Conservation (phyloP, 2,329 filamentous ascomycete species). For the Stachybotrys chlorohalonatus region DNA sequence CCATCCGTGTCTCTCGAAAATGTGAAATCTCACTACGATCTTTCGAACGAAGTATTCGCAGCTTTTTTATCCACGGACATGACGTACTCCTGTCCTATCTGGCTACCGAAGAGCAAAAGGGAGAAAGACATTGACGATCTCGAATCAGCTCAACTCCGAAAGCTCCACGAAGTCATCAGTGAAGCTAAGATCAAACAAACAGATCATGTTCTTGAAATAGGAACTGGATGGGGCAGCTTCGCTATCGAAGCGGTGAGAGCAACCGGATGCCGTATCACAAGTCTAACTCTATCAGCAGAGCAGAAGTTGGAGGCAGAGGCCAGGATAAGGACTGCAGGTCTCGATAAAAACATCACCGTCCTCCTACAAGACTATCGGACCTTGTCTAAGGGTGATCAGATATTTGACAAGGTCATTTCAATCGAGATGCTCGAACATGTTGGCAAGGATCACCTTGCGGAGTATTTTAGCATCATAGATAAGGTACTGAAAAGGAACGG, state of each 20-base stretch:
- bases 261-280: conserved; percentile 61
- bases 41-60: conserved; percentile 68
- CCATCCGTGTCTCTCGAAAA: conserved; percentile 53
- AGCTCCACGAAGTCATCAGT: conserved; percentile 56
- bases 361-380: conserved; percentile 60
- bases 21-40: conserved; percentile 65
- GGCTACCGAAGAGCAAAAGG: conserved; percentile 23
- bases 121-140: neutral
- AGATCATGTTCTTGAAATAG: conserved; percentile 69
- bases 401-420: conserved; percentile 63
- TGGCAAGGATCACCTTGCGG: conserved; percentile 55
- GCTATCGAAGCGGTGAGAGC: conserved; percentile 58
- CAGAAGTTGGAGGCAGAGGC: conserved; percentile 60
- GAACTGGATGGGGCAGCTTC: conserved; percentile 68
- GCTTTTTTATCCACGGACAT: conserved; percentile 67
- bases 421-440: conserved; percentile 75
- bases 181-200: conserved; percentile 52
- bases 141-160: conserved; percentile 58
- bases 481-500: conserved; percentile 55
- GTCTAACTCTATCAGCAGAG: conserved; percentile 57
- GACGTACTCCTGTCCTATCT: conserved; percentile 67
- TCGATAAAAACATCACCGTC: conserved; percentile 51
- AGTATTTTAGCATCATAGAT: conserved; percentile 58
- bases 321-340: conserved; percentile 53
- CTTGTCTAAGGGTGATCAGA: conserved; percentile 40